Evolutionary conservation across 495 filamentous ascomycete genomes (phyloP).

Genomic region (Pyrenula massariospora): DNA sequence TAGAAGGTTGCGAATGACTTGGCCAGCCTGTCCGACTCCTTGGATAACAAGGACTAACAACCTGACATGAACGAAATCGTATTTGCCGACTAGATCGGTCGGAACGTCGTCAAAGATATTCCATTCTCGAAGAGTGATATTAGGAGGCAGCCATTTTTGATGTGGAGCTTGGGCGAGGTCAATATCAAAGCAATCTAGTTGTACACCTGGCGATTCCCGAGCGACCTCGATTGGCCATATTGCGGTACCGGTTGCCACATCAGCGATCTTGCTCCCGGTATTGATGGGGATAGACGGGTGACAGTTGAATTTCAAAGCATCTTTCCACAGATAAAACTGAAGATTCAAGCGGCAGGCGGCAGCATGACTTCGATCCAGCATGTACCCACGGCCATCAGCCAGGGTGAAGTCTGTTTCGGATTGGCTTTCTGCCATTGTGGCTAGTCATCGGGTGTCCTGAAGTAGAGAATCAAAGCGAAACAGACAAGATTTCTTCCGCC

Average conservation of each 20-base stretch:
- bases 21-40: slow-evolving; percentile 5
- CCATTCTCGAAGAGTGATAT: slow-evolving; percentile 14
- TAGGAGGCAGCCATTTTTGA: slow-evolving; percentile 11
- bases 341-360: slow-evolving; percentile 12
- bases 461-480: too few relatives aligned
- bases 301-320: slow-evolving; percentile 9
- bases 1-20: slow-evolving; percentile 11
- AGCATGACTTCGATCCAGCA: slow-evolving; percentile 6
- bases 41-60: slow-evolving; percentile 16
- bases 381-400: slow-evolving; percentile 11
- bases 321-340: slow-evolving; percentile 16
- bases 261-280: slow-evolving; percentile 4
- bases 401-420: slow-evolving; percentile 1
- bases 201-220: background rate
- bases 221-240: slow-evolving; percentile 12
- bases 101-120: slow-evolving; percentile 14
- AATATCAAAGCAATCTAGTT: slow-evolving; percentile 14
- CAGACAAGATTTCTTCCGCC: too few relatives aligned
- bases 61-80: slow-evolving; percentile 25
- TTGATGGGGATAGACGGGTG: slow-evolving; percentile 7
- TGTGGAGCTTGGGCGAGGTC: slow-evolving; percentile 11
- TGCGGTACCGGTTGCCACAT: slow-evolving; percentile 12
- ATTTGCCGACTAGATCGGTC: slow-evolving; percentile 10
- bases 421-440: background rate
- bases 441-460: too few relatives aligned